A percentile compares a stretch with the other conserved stretches of the same genome.
These are phyloP conservation scores for Orbilia javanica DNA, from an alignment of 2,329 filamentous ascomycete genomes.

Conservation along the genomic window DNA sequence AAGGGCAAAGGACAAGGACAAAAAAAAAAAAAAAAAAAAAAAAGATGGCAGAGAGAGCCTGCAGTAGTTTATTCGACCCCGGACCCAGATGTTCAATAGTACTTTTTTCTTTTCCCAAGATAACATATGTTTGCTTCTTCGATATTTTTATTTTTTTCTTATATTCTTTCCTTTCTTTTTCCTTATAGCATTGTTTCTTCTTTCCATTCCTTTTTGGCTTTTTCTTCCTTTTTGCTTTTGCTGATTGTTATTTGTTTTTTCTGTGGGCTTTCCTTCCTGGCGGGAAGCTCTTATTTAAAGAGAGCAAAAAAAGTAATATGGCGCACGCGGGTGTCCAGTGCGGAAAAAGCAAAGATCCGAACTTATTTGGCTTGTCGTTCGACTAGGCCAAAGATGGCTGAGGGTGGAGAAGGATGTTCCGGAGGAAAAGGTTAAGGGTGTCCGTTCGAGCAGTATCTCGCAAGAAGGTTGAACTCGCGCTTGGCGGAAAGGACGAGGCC, in stretches of 20 bases:
- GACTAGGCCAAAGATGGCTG: constrained; percentile 36
- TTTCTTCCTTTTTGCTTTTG: neutral
- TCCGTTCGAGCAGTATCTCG: constrained; percentile 42
- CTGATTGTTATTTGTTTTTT: constrained; percentile 10
- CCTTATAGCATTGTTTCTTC: neutral
- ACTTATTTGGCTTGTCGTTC: constrained; percentile 32
- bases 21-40: constrained; percentile 5
- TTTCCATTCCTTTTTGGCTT: constrained; percentile 2
- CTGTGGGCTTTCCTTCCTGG: constrained; percentile 2
- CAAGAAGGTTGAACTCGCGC: constrained; percentile 15
- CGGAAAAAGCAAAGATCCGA: constrained; percentile 52
- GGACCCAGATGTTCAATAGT: constrained; percentile 22
- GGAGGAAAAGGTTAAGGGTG: constrained; percentile 45
- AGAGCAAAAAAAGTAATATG: constrained; percentile 46
- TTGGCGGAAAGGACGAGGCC: neutral
- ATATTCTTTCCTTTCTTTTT: neutral
- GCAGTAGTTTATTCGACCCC: constrained; percentile 59
- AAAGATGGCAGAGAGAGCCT: constrained; percentile 26
- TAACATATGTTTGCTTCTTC: constrained; percentile 24
- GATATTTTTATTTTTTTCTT: neutral
- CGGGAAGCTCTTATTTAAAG: constrained; percentile 54
- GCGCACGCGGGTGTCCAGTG: constrained; percentile 52
- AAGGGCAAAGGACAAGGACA: neutral
- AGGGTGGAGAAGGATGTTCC: constrained; percentile 37
- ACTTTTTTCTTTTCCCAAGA: constrained; percentile 12